Conservation (phyloP, 352 stramenopile species). For the Sclerospora graminicola region DNA sequence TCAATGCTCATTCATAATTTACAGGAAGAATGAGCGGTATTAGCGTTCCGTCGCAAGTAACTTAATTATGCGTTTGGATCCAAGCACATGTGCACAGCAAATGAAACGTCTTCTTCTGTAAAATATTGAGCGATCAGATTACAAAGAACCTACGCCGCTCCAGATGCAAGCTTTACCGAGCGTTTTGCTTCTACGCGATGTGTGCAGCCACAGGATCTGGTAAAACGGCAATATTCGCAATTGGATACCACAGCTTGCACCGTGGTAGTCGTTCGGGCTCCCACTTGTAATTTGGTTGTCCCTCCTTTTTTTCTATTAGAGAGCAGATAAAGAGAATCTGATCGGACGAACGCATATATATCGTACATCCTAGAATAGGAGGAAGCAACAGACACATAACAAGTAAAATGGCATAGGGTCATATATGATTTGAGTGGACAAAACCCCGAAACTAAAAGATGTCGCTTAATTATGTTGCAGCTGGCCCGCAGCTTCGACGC, state of each 20-base stretch:
- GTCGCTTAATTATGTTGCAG: no score
- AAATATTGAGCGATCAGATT: slow-evolving; percentile 86
- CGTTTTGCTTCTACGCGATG: slow-evolving; percentile 84
- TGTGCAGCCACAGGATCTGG: slow-evolving; percentile 95
- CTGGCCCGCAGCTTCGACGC: no score
- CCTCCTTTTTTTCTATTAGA: no score
- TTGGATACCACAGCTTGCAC: slow-evolving; percentile 72
- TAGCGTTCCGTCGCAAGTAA: slow-evolving; percentile 53
- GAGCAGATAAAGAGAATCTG: no score
- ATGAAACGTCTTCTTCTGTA: slow-evolving; percentile 59
- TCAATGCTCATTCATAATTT: neutral
- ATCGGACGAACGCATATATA: no score
- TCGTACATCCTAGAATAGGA: no score
- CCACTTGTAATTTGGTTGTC: slow-evolving; percentile 94
- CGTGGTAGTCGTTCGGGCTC: slow-evolving; percentile 90
- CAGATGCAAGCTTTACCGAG: slow-evolving; percentile 96
- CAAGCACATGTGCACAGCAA: slow-evolving; percentile 31
- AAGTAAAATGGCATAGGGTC: no score
- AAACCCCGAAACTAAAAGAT: no score
- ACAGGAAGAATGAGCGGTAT: slow-evolving; percentile 45
- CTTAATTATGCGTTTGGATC: slow-evolving; percentile 60
- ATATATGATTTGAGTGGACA: no score
- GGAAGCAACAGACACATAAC: no score
- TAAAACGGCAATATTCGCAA: slow-evolving; percentile 97
- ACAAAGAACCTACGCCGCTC: slow-evolving; percentile 98